These are phyloP conservation scores for Aureobasidium lini DNA, from an alignment of 2,329 filamentous ascomycete species.

Conservation along the genomic window DNA sequence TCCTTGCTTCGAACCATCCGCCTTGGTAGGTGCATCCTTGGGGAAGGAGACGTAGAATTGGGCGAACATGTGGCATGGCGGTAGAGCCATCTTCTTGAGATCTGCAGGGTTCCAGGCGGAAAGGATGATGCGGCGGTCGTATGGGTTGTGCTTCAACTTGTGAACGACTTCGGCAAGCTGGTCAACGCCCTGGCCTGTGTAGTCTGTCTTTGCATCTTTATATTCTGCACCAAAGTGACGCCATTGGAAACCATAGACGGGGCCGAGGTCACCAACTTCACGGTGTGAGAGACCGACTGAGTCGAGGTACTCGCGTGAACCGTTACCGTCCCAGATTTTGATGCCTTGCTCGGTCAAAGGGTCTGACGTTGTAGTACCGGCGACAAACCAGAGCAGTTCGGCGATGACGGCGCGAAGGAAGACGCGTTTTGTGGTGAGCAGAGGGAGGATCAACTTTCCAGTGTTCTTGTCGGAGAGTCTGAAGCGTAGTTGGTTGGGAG, in stretches of 20 bases:
- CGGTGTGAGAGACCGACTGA: constrained; percentile 72
- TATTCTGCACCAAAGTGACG: constrained; percentile 95
- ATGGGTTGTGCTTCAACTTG: constrained; percentile 76
- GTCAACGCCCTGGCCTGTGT: constrained; percentile 81
- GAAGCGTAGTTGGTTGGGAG: constrained; percentile 81
- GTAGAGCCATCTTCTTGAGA: constrained; percentile 78
- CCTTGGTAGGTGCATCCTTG: constrained; percentile 19
- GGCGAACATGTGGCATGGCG: constrained; percentile 95
- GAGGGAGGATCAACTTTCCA: constrained; percentile 67
- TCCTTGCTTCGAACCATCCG: constrained; percentile 45
- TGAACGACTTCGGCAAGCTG: constrained; percentile 85
- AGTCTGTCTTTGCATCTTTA: constrained; percentile 68
- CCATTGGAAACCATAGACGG: constrained; percentile 98
- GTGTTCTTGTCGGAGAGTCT: constrained; percentile 54
- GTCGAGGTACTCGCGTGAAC: constrained; percentile 83
- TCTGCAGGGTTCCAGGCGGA: constrained; percentile 91
- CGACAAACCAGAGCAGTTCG: constrained; percentile 94
- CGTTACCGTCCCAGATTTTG: constrained; percentile 98
- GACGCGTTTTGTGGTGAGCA: constrained; percentile 95
- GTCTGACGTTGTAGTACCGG: constrained; percentile 71
- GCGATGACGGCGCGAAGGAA: constrained; percentile 83
- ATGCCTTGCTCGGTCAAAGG: constrained; percentile 72
- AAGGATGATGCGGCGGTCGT: constrained; percentile 83
- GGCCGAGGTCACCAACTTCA: constrained; percentile 81
- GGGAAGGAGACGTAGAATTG: constrained; percentile 89